Evolutionary conservation across 176 grass and related monocot genomes (phyloP), one percentile per base, ranked within the genome.

Genomic region (Rhynchospora tenuis): DNA sequence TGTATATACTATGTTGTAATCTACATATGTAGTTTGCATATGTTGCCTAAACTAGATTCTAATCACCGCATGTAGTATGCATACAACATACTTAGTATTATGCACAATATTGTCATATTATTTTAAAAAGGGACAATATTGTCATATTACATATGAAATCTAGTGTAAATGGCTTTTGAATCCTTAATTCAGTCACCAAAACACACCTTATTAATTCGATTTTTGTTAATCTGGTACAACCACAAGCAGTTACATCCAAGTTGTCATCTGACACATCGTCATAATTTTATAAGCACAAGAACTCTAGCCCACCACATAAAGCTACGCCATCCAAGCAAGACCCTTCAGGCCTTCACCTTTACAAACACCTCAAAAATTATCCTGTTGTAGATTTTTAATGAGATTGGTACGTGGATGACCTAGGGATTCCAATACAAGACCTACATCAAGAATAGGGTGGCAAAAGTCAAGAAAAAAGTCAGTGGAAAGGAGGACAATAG

Each of bases 401-500:
- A 22, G 91, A 84, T 93, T 90, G 3, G 85, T 80, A 76, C 80
- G 59, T 4, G 44, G 61, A 43, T 66, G 86, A 2, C 91, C 86
- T 42, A 99, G 83, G 56, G 55, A 52, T 47, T 99, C 97, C 79
- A 99, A 90, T 3, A 89, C 86, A 0, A 84, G 91, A 0, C 84
- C 91, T 7, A 86, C 23, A 58, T 93, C 88, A 52, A 81, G 86
- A 61, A 99, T 88, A 50, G 88, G 89, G 64, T 96, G 91, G 77
- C 81, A 89, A 24, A 99, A 84, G 85, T 99, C 97, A 17, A 99
- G 81, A 2, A 73, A 88, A 88, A 99, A 83, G 29, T 96, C 97
- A 62, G 64, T 5, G 91, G 86, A 38, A 95, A 93, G 7, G 54
- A 80, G 7, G 77, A 83, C 44, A 99, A 99, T 88, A 99, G 84